Percentiles rank a stretch among this genome's conserved stretches.
phyloP scores from a whole-genome alignment of 169 alveolate species.

The Babesia sp. region DNA sequence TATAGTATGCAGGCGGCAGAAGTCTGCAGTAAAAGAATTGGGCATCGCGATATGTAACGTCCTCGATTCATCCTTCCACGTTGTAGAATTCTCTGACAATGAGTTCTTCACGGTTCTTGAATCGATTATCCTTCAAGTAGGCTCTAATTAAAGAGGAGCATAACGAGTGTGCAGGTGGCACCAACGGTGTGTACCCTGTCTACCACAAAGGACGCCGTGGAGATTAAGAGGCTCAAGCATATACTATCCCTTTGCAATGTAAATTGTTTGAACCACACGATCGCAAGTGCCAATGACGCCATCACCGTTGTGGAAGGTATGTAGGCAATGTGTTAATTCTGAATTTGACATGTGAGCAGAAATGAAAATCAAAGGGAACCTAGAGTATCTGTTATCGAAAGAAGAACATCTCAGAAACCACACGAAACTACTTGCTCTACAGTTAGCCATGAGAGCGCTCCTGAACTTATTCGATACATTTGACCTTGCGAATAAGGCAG shows the following conservation, averaged over 20 bases:
- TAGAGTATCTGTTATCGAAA: conserved; percentile 64
- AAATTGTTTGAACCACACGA: conserved; percentile 26
- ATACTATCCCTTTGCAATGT: conserved; percentile 50
- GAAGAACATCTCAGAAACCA: conserved; percentile 74
- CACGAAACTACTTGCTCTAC: conserved; percentile 62
- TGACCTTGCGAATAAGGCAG: conserved; percentile 52
- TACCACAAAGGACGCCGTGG: conserved; percentile 44
- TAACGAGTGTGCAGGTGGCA: conserved; percentile 19
- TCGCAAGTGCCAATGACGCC: not conserved
- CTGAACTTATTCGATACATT: conserved; percentile 67
- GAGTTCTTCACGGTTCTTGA: conserved; percentile 65
- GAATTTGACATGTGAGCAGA: conserved; percentile 18
- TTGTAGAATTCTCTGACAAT: conserved; percentile 54
- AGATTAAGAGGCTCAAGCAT: conserved; percentile 50
- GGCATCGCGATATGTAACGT: conserved; percentile 51
- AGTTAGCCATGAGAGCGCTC: conserved; percentile 69
- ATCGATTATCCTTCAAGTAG: conserved; percentile 60
- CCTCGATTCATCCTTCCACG: conserved; percentile 36
- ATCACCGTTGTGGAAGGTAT: conserved; percentile 23
- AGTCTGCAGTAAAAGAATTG: conserved; percentile 32
- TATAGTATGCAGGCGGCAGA: conserved; percentile 20
- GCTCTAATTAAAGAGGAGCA: not conserved
- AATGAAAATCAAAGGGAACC: conserved; percentile 59
- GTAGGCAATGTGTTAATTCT: not conserved
- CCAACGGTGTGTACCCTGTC: conserved; percentile 58